phyloP scores from a whole-genome alignment of 2,329 filamentous ascomycete genomes.

The Mycosphaerella sp. region DNA sequence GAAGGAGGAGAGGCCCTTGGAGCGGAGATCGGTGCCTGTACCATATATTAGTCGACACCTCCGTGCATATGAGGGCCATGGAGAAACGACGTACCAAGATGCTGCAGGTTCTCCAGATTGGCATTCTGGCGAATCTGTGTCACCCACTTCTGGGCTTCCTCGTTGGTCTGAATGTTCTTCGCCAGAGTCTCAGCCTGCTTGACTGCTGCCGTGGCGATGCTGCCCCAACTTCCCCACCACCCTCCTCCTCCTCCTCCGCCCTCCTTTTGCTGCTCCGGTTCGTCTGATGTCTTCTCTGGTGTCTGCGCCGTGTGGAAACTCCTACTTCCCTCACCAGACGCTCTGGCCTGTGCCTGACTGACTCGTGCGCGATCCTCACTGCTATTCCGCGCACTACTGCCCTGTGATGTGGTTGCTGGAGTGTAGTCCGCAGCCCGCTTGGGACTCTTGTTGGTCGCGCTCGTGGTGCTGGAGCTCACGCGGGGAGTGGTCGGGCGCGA shows the following conservation, averaged over 20 bases:
- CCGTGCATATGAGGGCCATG: not conserved
- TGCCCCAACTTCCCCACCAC: slow-evolving; percentile 84
- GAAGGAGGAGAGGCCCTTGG: slow-evolving; percentile 86
- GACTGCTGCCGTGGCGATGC: slow-evolving; percentile 73
- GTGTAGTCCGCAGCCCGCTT: slow-evolving; percentile 41
- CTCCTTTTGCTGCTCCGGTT: slow-evolving; percentile 28
- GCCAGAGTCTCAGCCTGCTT: slow-evolving; percentile 90
- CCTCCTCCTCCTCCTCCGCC: slow-evolving; percentile 57
- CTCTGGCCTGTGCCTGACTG: slow-evolving; percentile 45
- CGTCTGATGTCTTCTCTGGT: slow-evolving; percentile 43
- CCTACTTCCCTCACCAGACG: slow-evolving; percentile 70
- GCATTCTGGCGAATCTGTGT: slow-evolving; percentile 81
- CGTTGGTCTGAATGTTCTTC: slow-evolving; percentile 91
- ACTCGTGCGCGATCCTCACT: slow-evolving; percentile 54
- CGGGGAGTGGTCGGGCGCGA: slow-evolving; percentile 80
- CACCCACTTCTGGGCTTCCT: slow-evolving; percentile 94
- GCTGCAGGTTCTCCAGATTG: slow-evolving; percentile 63
- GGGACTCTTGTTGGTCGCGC: slow-evolving; percentile 33
- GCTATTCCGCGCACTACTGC: slow-evolving; percentile 48
- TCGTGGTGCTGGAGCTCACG: slow-evolving; percentile 43
- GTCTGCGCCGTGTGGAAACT: slow-evolving; percentile 68
- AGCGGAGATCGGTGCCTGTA: slow-evolving; percentile 76
- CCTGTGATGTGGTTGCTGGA: slow-evolving; percentile 42
- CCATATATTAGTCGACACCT: slow-evolving; percentile 11
- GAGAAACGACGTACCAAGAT: slow-evolving; percentile 55